Evolutionary conservation across 805 yeast species (phyloP).

Genomic region (Wickerhamiella kurtzmanii): DNA sequence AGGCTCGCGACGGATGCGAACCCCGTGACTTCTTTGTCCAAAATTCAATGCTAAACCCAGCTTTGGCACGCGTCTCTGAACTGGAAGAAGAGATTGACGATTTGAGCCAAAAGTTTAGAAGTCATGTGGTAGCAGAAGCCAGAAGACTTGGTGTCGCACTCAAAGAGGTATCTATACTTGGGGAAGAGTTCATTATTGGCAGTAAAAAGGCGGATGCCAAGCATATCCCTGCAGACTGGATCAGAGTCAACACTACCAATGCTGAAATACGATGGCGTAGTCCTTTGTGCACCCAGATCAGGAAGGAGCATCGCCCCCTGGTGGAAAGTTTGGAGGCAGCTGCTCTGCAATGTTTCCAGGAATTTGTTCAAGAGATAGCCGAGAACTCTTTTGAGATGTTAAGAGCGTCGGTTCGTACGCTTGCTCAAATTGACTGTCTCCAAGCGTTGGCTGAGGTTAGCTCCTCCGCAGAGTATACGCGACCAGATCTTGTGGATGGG

Average conservation of each 20-base stretch:
- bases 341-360: conserved; percentile 36
- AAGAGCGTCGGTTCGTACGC: conserved; percentile 31
- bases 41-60: neutral
- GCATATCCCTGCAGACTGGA: conserved; percentile 60
- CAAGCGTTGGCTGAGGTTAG: conserved; percentile 54
- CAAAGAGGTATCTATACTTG: conserved; percentile 41
- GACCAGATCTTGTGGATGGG: conserved; percentile 37
- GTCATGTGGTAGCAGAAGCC: conserved; percentile 39
- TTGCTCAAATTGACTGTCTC: conserved; percentile 54
- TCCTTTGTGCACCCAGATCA: conserved; percentile 39
- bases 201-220: conserved; percentile 47
- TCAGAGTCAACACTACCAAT: conserved; percentile 57
- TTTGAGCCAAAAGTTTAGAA: conserved; percentile 36
- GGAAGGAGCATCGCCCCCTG: conserved; percentile 44
- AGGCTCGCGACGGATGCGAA: conserved; percentile 19
- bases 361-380: conserved; percentile 30
- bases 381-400: conserved; percentile 27
- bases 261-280: conserved; percentile 61
- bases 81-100: conserved; percentile 30
- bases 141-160: conserved; percentile 42
- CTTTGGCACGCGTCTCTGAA: conserved; percentile 4
- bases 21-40: conserved; percentile 3
- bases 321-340: conserved; percentile 38
- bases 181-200: conserved; percentile 65
- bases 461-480: conserved; percentile 32